These are phyloP conservation scores for Pouteria glomerata DNA, from an alignment of 148 eudicot genomes.

Conservation along the genomic window DNA sequence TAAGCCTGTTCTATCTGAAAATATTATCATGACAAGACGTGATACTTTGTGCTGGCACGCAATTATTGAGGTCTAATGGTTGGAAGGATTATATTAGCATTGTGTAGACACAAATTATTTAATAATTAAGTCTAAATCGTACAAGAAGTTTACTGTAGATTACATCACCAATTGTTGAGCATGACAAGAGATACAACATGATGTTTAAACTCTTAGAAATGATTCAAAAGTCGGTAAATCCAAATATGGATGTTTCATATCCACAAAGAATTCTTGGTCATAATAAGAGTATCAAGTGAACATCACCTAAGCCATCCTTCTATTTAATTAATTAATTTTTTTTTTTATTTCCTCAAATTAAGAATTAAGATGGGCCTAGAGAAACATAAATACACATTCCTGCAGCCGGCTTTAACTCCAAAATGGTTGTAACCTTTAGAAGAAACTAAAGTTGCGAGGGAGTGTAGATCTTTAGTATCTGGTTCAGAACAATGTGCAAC, in stretches of 20 bases:
- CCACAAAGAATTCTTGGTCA: too few species aligned
- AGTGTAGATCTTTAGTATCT: too few species aligned
- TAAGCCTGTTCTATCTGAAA: constrained; percentile 82
- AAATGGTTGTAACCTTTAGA: background rate
- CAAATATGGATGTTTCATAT: background rate
- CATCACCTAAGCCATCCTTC: background rate
- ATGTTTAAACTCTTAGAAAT: background rate
- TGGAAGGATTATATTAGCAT: too few species aligned
- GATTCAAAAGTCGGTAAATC: background rate
- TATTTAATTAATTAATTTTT: too few species aligned
- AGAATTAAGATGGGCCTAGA: too few species aligned
- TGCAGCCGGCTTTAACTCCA: background rate
- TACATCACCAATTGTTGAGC: background rate
- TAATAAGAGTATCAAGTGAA: background rate
- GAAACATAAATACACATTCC: background rate
- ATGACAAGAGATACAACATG: background rate
- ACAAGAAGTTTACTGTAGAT: background rate
- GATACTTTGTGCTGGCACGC: too few species aligned
- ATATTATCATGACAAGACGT: background rate
- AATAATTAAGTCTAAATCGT: too few species aligned
- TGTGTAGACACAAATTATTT: too few species aligned
- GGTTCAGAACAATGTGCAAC: too few species aligned
- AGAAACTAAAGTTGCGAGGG: background rate
- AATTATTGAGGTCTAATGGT: too few species aligned
- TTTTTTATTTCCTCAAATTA: background rate